Percentiles rank a stretch among this genome's conserved stretches.
These are phyloP conservation scores for Glaciozyma antarctica DNA, from an alignment of 768 basidiomycete species.

Conservation along the genomic window DNA sequence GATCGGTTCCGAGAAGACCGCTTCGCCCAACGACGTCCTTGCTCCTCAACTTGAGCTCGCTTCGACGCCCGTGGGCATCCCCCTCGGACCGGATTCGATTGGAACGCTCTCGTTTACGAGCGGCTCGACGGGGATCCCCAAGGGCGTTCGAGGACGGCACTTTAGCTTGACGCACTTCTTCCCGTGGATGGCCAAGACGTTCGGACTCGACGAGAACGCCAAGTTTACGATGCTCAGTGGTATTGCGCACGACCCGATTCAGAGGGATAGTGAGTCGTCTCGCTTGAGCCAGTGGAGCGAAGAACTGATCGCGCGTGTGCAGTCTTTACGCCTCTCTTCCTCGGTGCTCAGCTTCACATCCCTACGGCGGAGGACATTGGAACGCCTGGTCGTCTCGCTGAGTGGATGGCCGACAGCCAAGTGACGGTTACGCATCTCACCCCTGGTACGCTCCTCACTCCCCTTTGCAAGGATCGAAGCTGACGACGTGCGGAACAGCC, in stretches of 20 bases:
- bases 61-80: slow-evolving; percentile 65
- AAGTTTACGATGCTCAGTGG: slow-evolving; percentile 98
- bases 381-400: slow-evolving; percentile 87
- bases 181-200: slow-evolving; percentile 94
- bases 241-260: slow-evolving; percentile 97
- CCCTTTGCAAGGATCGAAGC: neutral
- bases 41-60: slow-evolving; percentile 46
- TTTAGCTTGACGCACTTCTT: slow-evolving; percentile 98
- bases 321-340: slow-evolving; percentile 99
- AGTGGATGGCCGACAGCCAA: slow-evolving; percentile 91
- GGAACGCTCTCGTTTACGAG: slow-evolving; percentile 94
- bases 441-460: slow-evolving; percentile 44
- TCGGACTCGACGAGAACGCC: slow-evolving; percentile 60
- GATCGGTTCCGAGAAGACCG: slow-evolving; percentile 51
- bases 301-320: slow-evolving; percentile 17
- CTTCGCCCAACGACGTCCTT: slow-evolving; percentile 52
- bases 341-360: slow-evolving; percentile 88
- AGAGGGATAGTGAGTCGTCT: slow-evolving; percentile 69
- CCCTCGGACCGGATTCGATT: slow-evolving; percentile 86
- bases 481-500: slow-evolving; percentile 43
- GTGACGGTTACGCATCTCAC: slow-evolving; percentile 97
- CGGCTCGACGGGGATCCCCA: slow-evolving; percentile 94
- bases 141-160: slow-evolving; percentile 92
- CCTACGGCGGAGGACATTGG: slow-evolving; percentile 96
- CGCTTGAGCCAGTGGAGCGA: neutral